A percentile compares a stretch with the other conserved stretches of the same genome.
phyloP scores from a whole-genome alignment of 2,329 filamentous ascomycete genomes.

The Magnaporthiopsis incrustans region DNA sequence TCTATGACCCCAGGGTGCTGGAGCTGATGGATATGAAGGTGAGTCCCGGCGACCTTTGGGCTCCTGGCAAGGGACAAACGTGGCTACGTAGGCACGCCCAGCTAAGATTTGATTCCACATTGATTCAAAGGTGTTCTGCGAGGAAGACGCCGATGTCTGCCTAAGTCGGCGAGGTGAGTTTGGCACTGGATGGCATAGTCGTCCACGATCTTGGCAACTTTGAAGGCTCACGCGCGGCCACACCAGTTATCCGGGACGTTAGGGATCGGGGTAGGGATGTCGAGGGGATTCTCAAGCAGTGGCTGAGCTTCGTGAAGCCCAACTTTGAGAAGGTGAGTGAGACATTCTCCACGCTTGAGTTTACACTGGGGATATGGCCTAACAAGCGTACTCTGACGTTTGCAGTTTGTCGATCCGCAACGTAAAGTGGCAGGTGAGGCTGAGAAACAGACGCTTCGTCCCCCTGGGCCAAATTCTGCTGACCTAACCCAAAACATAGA shows the following conservation, averaged over 20 bases:
- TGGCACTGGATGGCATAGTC: constrained; percentile 8
- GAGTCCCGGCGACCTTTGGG: constrained; percentile 15
- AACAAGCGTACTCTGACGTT: constrained; percentile 11
- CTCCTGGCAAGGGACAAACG: not conserved
- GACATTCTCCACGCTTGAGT: not conserved
- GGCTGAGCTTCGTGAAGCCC: constrained; percentile 93
- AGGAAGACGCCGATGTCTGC: constrained; percentile 91
- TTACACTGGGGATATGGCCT: not conserved
- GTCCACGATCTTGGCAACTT: not conserved
- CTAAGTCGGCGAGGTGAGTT: constrained; percentile 73
- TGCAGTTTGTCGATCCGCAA: constrained; percentile 82
- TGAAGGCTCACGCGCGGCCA: not conserved
- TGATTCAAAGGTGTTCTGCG: constrained; percentile 72
- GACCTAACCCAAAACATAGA: constrained; percentile 37
- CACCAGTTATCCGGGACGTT: constrained; percentile 73
- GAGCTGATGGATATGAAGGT: constrained; percentile 88
- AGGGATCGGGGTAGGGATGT: constrained; percentile 83
- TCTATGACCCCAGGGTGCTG: constrained; percentile 79
- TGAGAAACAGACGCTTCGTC: not conserved
- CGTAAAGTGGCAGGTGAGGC: constrained; percentile 60
- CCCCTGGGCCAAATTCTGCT: not conserved
- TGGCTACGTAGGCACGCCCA: not conserved
- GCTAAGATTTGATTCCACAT: not conserved
- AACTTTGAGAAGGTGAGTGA: constrained; percentile 69
- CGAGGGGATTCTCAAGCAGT: constrained; percentile 95